Evolutionary conservation across 140 eudicot species (phyloP).

Genomic region (Ambrosia hybrid): DNA sequence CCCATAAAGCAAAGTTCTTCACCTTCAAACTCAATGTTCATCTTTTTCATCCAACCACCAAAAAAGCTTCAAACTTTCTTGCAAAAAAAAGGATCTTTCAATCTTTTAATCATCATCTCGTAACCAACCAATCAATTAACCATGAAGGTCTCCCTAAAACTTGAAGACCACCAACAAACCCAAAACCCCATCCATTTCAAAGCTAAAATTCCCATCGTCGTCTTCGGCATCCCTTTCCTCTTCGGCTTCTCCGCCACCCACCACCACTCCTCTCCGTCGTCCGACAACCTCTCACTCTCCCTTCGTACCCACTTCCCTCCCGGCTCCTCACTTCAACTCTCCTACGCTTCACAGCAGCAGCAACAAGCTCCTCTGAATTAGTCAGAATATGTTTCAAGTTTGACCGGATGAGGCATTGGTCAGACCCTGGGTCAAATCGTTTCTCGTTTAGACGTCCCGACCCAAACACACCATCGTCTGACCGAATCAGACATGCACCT

Average conservation of each 20-base stretch:
- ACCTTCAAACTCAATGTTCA: too few species aligned
- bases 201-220: conserved; percentile 70
- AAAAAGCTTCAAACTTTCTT: background rate
- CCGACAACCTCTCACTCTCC: conserved; percentile 66
- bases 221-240: conserved; percentile 71
- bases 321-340: conserved; percentile 71
- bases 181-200: conserved; percentile 54
- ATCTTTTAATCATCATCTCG: background rate
- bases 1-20: too few species aligned
- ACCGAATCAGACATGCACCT: too few species aligned
- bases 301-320: conserved; percentile 67
- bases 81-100: background rate
- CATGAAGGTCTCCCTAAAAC: too few species aligned
- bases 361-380: too few species aligned
- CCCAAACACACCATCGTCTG: too few species aligned
- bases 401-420: too few species aligned
- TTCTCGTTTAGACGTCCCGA: too few species aligned
- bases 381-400: too few species aligned
- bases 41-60: too few species aligned
- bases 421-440: too few species aligned
- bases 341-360: conserved; percentile 31
- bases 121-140: background rate
- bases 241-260: conserved; percentile 72
- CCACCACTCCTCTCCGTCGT: conserved; percentile 25
- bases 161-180: background rate